A percentile compares a stretch with the other conserved stretches of the same genome.
Conservation (phyloP, 2,329 filamentous ascomycete species). For the Colletotrichum acutatum region DNA sequence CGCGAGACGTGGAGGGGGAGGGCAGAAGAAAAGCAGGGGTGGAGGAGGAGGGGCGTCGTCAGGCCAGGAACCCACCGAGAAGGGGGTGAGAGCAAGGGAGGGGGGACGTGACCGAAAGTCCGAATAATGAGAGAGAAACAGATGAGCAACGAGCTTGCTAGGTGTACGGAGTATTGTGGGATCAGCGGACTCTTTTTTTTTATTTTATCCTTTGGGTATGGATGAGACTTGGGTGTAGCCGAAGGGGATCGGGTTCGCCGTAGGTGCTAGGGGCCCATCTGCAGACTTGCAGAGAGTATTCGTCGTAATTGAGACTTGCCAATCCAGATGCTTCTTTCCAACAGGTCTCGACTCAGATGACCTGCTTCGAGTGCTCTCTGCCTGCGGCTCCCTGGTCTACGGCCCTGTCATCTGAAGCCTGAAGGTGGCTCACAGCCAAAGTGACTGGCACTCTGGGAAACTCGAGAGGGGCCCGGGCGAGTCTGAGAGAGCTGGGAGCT, state of each 20-base stretch:
- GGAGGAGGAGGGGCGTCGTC: background rate
- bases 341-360: background rate
- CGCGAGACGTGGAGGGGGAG: slow-evolving; percentile 13
- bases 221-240: background rate
- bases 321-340: background rate
- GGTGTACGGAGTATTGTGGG: background rate
- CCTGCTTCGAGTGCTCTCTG: background rate
- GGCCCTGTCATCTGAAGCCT: background rate
- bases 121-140: background rate
- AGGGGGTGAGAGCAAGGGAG: background rate
- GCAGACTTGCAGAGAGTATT: background rate
- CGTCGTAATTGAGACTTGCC: background rate
- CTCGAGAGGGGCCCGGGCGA: background rate
- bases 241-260: background rate
- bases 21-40: background rate
- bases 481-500: background rate
- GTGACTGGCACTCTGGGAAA: background rate
- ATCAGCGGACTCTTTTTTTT: background rate
- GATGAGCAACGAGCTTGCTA: background rate
- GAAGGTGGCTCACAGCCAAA: background rate
- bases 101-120: background rate
- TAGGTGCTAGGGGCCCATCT: background rate
- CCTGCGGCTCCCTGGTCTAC: background rate
- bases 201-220: background rate
- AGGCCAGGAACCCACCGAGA: background rate